phyloP scores from a whole-genome alignment of 352 stramenopile genomes.

The Globisporangium ultimum region DNA sequence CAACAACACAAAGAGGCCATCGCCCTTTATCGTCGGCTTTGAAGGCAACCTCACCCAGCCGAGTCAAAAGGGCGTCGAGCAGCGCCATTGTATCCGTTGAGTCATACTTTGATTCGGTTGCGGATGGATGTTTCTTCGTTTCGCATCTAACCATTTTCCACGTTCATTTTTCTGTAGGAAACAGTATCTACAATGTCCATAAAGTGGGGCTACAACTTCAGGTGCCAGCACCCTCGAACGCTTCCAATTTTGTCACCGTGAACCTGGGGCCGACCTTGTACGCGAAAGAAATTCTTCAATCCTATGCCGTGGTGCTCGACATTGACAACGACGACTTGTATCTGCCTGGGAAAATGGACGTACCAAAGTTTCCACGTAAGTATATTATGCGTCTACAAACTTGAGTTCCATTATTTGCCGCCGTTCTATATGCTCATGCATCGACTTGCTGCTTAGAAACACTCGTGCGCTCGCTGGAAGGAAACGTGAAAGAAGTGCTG shows the following conservation, averaged over 20 bases:
- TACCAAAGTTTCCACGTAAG: constrained; percentile 67
- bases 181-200: constrained; percentile 69
- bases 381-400: background rate
- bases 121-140: background rate
- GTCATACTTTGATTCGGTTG: background rate
- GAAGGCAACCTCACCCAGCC: constrained; percentile 44
- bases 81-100: constrained; percentile 60
- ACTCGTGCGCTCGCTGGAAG: constrained; percentile 51
- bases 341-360: constrained; percentile 53
- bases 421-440: background rate
- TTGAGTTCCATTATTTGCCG: background rate
- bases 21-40: constrained; percentile 51
- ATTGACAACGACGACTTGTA: constrained; percentile 72
- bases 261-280: constrained; percentile 20
- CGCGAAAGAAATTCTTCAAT: constrained; percentile 42
- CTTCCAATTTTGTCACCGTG: constrained; percentile 3
- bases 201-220: constrained; percentile 43
- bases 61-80: constrained; percentile 39
- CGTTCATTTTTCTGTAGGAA: constrained; percentile 24
- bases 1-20: constrained; percentile 10
- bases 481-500: constrained; percentile 33
- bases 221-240: constrained; percentile 5
- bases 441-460: constrained; percentile 30
- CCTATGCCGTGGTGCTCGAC: constrained; percentile 50
- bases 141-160: background rate